Base-by-base conservation (phyloP, 768 basidiomycete species). In the Mycena floridula region DNA sequence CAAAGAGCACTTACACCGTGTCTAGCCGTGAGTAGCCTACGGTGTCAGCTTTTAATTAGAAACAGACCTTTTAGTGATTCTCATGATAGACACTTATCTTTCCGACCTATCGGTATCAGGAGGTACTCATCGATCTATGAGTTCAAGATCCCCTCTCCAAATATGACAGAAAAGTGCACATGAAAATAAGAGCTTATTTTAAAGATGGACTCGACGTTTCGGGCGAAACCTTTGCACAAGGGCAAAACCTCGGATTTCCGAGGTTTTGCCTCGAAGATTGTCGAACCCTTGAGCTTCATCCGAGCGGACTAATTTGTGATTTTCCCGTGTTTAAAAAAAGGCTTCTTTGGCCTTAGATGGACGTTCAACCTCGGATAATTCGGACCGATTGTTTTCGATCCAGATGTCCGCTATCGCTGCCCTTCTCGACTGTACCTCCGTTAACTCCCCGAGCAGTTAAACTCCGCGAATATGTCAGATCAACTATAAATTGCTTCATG, bases 401-500 rank as follows among this genome's bases (percentile, higher is more conserved):
- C 15, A 35, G 32, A 35, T 15, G 32, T 30, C 32, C 3, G 59
- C 37, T 46, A 43, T 32, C 60, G 46, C 24, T 37, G 44, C 43
- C 24, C 21, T 26, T 45, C 11, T 28, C 39, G 45, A 49, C 48
- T 55, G 50, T 53, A 52, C 48, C 55, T 62, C 68, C 67, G 67
- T 58, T 52, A 69, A 69, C 60, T 67, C 66, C 55, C 70, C 70
- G 69, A 66, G 62, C 59, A 52, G 40, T 51, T 52, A 55, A 56
- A 58, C 49, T 55, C 55, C 50, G 46, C 48, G 44, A 32, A 35
- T 35, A 35, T 35, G 32, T 35, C 32, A 35, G 18, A 18, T 18
- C 13, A 35, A 3, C 47, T 58, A 58, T 58, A 61, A 60, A 52
- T 50, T 41, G 44, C 46, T 36, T 37, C 41, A 36, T 43, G 45